These are phyloP conservation scores for Ophiocytium majus DNA, from an alignment of 352 stramenopile species.

Conservation along the genomic window DNA sequence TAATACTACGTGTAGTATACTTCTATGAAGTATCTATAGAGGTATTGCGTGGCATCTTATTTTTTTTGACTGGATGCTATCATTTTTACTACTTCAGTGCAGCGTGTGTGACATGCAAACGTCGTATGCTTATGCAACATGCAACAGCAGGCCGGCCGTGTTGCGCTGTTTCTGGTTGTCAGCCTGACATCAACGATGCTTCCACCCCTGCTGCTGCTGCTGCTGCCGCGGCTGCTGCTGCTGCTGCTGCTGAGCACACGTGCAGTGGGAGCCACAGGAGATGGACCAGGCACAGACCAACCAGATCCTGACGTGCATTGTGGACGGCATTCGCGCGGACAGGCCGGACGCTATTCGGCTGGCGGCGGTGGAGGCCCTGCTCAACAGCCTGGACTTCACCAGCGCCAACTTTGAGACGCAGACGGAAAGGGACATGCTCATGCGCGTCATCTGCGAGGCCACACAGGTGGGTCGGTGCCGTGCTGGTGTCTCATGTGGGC, in stretches of 20 bases:
- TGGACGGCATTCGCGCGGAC: conserved; percentile 86
- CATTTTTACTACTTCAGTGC: too few species aligned
- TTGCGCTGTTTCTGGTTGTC: too few species aligned
- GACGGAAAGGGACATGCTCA: conserved; percentile 88
- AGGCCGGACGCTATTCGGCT: conserved; percentile 79
- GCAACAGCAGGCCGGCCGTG: too few species aligned
- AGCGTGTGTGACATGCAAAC: too few species aligned
- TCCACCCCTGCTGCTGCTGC: not conserved
- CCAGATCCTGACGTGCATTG: conserved; percentile 92
- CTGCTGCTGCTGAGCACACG: too few species aligned
- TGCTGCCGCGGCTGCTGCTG: not conserved
- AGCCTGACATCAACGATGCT: not conserved
- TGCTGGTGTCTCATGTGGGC: not conserved
- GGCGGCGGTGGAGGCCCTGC: conserved; percentile 82
- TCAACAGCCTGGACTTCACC: conserved; percentile 91
- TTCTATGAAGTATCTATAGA: too few species aligned
- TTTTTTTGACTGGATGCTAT: too few species aligned
- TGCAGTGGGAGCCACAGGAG: conserved; percentile 55
- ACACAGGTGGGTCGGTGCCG: conserved; percentile 61
- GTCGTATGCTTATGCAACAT: too few species aligned
- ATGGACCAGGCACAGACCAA: conserved; percentile 67
- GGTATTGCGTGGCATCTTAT: too few species aligned
- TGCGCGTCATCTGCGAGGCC: conserved; percentile 86
- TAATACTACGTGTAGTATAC: too few species aligned
- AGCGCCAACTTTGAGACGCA: conserved; percentile 92